These are phyloP conservation scores for Ocimum tenuiflorum DNA, from an alignment of 257 asterid species.

Conservation along the genomic window DNA sequence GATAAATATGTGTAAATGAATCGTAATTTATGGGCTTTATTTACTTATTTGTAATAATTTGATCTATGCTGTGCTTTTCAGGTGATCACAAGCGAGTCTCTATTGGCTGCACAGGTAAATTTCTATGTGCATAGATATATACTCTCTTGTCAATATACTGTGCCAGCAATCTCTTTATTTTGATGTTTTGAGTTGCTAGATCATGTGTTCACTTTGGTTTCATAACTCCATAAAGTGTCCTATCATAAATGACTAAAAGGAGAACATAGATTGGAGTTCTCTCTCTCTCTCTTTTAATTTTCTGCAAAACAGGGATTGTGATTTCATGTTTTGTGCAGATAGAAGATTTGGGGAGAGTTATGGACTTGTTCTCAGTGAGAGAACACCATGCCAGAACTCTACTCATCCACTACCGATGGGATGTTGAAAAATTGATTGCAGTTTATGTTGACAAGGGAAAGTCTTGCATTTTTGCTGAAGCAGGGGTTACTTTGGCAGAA, in stretches of 20 bases:
- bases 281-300: background rate
- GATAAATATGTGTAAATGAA: background rate
- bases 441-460: constrained; percentile 74
- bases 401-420: constrained; percentile 80
- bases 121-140: background rate
- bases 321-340: constrained; percentile 33
- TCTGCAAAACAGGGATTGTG: background rate
- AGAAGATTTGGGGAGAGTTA: constrained; percentile 69
- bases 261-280: background rate
- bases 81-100: constrained; percentile 79
- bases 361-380: constrained; percentile 71
- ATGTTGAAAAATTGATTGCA: constrained; percentile 59
- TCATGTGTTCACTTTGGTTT: background rate
- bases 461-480: constrained; percentile 53
- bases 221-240: background rate
- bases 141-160: background rate
- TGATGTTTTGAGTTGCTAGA: background rate
- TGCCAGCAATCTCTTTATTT: background rate
- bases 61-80: constrained; percentile 26
- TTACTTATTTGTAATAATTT: background rate
- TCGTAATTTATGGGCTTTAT: background rate
- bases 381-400: constrained; percentile 86
- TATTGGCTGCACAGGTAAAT: constrained; percentile 80
- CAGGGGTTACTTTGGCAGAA: constrained; percentile 54
- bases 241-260: background rate